Evolutionary conservation across 768 basidiomycete species (phyloP).

Genomic region (Mycena albidolilacea): DNA sequence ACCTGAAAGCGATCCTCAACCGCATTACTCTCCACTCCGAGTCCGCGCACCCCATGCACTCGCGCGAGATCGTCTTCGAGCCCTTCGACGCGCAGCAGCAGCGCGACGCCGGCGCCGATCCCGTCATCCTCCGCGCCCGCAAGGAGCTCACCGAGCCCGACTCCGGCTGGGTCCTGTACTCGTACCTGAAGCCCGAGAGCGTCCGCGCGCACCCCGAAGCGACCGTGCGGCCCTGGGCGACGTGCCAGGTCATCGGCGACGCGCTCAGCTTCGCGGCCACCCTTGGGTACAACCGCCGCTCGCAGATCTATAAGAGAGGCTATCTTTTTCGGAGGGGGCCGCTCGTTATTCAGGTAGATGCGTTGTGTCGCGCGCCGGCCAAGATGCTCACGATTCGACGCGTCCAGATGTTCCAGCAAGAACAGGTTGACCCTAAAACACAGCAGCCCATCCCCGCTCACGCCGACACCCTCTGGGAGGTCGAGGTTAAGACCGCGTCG

Average conservation of each 20-base stretch:
- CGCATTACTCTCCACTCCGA: conserved; percentile 88
- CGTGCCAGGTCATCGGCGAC: conserved; percentile 84
- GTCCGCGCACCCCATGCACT: conserved; percentile 80
- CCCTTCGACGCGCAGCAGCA: conserved; percentile 78
- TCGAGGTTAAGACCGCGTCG: conserved; percentile 87
- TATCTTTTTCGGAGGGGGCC: conserved; percentile 81
- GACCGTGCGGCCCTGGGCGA: conserved; percentile 89
- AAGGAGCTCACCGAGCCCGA: conserved; percentile 78
- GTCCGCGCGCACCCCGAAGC: conserved; percentile 88
- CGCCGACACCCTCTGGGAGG: conserved; percentile 87
- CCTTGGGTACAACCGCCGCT: conserved; percentile 81
- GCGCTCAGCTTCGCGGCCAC: conserved; percentile 86
- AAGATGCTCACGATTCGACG: neutral
- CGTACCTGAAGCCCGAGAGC: conserved; percentile 89
- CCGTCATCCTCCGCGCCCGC: conserved; percentile 78
- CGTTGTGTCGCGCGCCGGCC: neutral
- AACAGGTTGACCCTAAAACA: conserved; percentile 81
- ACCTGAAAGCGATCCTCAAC: conserved; percentile 84
- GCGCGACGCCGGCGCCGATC: conserved; percentile 74
- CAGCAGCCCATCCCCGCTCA: conserved; percentile 85
- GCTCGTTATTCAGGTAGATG: conserved; percentile 65
- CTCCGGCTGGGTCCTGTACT: conserved; percentile 82
- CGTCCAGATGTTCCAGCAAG: conserved; percentile 49
- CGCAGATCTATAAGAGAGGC: conserved; percentile 87
- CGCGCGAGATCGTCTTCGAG: conserved; percentile 86